Conservation (phyloP, 345 rosid genomes). For the Litchi chinensis region DNA sequence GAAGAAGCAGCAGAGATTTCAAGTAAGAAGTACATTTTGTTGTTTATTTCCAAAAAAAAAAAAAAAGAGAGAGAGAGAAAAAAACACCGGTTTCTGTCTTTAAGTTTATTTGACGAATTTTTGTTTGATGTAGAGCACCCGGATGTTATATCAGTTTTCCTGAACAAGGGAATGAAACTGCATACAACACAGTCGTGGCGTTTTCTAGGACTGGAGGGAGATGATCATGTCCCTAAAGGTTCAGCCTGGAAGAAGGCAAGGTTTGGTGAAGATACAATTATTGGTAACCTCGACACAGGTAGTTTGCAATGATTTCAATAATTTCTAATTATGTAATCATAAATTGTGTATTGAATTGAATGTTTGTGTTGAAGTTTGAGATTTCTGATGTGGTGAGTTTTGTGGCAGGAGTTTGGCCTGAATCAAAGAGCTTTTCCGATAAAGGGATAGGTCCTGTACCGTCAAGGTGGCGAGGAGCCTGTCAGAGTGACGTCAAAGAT, state of each 20-base stretch:
- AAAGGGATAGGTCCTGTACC: slow-evolving; percentile 35
- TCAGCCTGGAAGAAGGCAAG: slow-evolving; percentile 58
- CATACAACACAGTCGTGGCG: slow-evolving; percentile 78
- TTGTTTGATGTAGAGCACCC: slow-evolving; percentile 50
- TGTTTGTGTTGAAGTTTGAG: neutral
- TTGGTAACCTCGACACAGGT: slow-evolving; percentile 93
- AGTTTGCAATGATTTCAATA: slow-evolving; percentile 17
- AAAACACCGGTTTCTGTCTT: neutral
- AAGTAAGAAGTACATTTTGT: slow-evolving; percentile 17
- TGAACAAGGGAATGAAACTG: slow-evolving; percentile 48
- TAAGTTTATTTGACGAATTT: neutral
- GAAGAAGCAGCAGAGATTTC: slow-evolving; percentile 32
- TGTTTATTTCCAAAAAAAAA: too few species aligned
- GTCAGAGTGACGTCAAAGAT: slow-evolving; percentile 14
- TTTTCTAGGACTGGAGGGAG: slow-evolving; percentile 48
- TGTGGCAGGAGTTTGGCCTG: slow-evolving; percentile 39
- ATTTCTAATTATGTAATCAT: neutral
- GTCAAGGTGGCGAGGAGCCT: slow-evolving; percentile 32
- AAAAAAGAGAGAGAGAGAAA: too few species aligned
- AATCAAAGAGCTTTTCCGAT: slow-evolving; percentile 38
- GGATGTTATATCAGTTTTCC: slow-evolving; percentile 52
- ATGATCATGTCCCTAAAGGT: slow-evolving; percentile 29
- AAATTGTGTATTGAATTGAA: neutral
- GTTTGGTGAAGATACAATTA: slow-evolving; percentile 74
- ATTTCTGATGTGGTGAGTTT: neutral